phyloP scores from a whole-genome alignment of 768 basidiomycete genomes.

The Lepiota brunneoincarnata region DNA sequence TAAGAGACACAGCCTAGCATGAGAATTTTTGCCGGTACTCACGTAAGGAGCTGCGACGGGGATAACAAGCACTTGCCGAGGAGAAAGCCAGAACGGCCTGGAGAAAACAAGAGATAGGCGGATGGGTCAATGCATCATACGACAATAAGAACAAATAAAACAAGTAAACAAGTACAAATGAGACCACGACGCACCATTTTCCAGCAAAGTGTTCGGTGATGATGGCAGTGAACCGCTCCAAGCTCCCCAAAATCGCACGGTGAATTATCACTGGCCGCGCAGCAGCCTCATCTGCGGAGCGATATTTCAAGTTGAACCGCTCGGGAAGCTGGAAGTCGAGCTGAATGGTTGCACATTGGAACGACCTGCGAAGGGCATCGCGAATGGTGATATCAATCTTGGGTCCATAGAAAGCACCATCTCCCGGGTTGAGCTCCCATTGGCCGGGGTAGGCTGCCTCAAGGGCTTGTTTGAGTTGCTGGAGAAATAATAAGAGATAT shows the following conservation, averaged over 20 bases:
- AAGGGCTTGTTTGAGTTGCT: slow-evolving; percentile 85
- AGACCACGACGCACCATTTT: slow-evolving; percentile 69
- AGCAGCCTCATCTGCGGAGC: slow-evolving; percentile 70
- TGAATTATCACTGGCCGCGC: slow-evolving; percentile 96
- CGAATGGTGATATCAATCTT: slow-evolving; percentile 98
- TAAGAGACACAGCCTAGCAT: slow-evolving; percentile 15
- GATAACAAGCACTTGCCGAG: slow-evolving; percentile 93
- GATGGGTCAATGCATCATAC: background rate
- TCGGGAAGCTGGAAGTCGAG: slow-evolving; percentile 98
- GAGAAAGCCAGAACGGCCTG: slow-evolving; percentile 98
- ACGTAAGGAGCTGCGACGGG: slow-evolving; percentile 91
- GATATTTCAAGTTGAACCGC: slow-evolving; percentile 93
- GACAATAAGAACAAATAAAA: background rate
- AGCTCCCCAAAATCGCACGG: slow-evolving; percentile 89
- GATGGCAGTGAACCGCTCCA: slow-evolving; percentile 96
- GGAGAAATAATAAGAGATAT: slow-evolving; percentile 12
- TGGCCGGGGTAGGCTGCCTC: slow-evolving; percentile 84
- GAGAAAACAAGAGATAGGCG: slow-evolving; percentile 3
- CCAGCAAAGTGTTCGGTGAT: slow-evolving; percentile 97
- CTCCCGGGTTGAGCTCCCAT: slow-evolving; percentile 93
- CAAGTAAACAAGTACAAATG: background rate
- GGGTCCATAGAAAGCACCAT: slow-evolving; percentile 99
- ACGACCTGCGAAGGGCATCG: slow-evolving; percentile 88
- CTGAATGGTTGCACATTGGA: slow-evolving; percentile 98
- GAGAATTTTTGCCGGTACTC: slow-evolving; percentile 27